Evolutionary conservation across 495 filamentous ascomycete species (phyloP), one percentile per base, ranked within the genome.

Genomic region (Penicillium coprophilum): DNA sequence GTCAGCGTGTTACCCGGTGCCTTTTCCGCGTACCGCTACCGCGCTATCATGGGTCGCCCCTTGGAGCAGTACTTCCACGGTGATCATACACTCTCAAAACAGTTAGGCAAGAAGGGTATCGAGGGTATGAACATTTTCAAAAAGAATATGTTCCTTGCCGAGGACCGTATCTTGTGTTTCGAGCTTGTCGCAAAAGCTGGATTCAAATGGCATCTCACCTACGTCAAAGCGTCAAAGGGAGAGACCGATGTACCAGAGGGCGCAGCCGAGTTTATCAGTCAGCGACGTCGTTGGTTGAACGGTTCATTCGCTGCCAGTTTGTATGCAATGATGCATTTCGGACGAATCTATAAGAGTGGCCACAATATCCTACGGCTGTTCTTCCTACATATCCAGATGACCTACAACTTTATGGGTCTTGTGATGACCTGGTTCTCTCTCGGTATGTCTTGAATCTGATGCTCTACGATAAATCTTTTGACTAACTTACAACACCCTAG

Each of bases 121-220:
- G 94, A 98, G 71, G 94, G 92, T 61, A 98, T 98, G 94, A 97
- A 97, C 65, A 97, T 98, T 60, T 97, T 98, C 85, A 97, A 98
- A 80, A 98, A 98, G 83, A 98, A 98, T 82, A 97, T 98, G 94
- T 98, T 97, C 81, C 89, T 98, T 80, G 94, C 94, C 65, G 94
- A 98, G 75, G 94, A 98, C 84, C 91, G 94, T 81, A 98, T 98
- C 78, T 82, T 98, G 41, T 98, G 94, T 77, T 98, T 98, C 80
- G 94, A 98, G 69, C 78, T 98, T 67, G 94, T 97, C 50, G 94
- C 93, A 58, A 98, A 97, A 75, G 92, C 94, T 17, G 94, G 94
- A 49, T 93, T 91, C 62, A 97, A 96, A 72, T 98, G 94, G 94
- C 94, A 97, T 81, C 70, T 97, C 65, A 92, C 89, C 50, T 98